Evolutionary conservation across 352 stramenopile genomes (phyloP), one percentile per base, ranked within the genome.

Genomic region (Phytophthora palmivora): DNA sequence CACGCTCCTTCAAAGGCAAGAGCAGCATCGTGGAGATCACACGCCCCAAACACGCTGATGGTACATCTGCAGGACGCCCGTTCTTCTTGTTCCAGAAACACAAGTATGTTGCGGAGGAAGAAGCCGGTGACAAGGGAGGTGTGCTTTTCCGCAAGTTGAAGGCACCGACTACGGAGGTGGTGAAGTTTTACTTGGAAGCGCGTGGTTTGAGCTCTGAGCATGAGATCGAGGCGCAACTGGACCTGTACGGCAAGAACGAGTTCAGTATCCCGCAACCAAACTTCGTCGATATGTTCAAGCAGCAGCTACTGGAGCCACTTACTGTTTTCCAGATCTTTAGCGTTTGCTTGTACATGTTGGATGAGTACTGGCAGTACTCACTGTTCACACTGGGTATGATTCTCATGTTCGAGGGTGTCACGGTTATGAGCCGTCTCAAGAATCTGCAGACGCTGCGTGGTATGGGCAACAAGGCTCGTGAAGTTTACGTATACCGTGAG

Each of bases 311-410:
- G 10, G 96, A 98, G 63, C 98, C 98, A 15, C 95, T 99, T 38
- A 99, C 98, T 54, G 84, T 99, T 1, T 99, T 99, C 74, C 98
- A 99, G 87, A 83, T 99, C 47, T 97, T 99, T 46, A 99, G 97
- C 68, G 96, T 99, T 15, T 83, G 96, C 21, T 77, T 99, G 19
- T 99, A 98, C 91, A 98, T 94, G 79, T 81, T 99, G 12, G 98
- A 99, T 78, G 98, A 99, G 74, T 99, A 99, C 83, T 99, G 97
- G 97, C 97, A 99, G 76, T 99, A 99, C 81, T 97, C 95, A 26
- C 78, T 99, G n/a, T 99, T 99, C 63, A 99, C 97, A 41, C 81
- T 99, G 10, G 80, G 87, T 37, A 99, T 99, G 82, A 94, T 99
- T 46, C 70, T 99, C 46, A 88, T 99, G 72, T 99, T 99, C 61